A percentile compares a stretch with the other conserved stretches of the same genome.
phyloP scores from a whole-genome alignment of 805 yeast species.

The Wickerhamomyces bovis region DNA sequence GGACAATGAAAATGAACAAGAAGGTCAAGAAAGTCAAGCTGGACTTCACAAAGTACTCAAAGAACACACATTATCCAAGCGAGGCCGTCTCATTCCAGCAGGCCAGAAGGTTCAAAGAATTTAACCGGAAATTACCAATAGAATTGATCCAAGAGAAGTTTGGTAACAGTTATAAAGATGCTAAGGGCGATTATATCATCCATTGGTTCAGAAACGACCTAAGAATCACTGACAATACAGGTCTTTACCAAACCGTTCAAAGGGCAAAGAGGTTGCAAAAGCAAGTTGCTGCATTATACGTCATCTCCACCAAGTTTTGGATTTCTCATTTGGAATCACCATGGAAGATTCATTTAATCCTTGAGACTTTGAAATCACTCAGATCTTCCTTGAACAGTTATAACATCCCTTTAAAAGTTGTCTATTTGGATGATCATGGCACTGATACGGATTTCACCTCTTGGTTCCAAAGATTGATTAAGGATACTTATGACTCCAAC shows the following conservation, averaged over 20 bases:
- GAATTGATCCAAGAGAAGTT: conserved; percentile 2
- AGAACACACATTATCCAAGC: conserved; percentile 4
- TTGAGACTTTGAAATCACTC: conserved; percentile 29
- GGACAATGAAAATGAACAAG: conserved; percentile 2
- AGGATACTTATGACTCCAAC: conserved; percentile 7
- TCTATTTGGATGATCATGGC: conserved; percentile 18
- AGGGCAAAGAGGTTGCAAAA: conserved; percentile 25
- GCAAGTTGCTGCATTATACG: conserved; percentile 36
- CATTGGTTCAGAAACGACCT: conserved; percentile 46
- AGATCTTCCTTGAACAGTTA: conserved; percentile 25
- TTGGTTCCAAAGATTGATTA: conserved; percentile 21
- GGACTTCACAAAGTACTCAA: conserved; percentile 14
- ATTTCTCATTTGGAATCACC: conserved; percentile 38
- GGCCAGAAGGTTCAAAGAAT: conserved; percentile 11
- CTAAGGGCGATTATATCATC: conserved; percentile 21
- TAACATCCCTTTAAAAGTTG: conserved; percentile 32
- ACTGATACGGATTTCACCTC: conserved; percentile 8
- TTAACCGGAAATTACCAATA: conserved; percentile 8
- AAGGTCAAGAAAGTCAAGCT: conserved; percentile 11
- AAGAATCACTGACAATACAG: conserved; percentile 38
- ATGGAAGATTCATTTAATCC: conserved; percentile 35
- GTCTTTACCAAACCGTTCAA: conserved; percentile 31
- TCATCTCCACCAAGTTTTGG: conserved; percentile 35
- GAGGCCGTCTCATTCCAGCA: conserved; percentile 1
- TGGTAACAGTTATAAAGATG: neutral